Percentiles rank a stretch among this genome's conserved stretches.
phyloP scores from a whole-genome alignment of 192 early-diverging fungal genomes.

The Fimicolochytrium jonesii region DNA sequence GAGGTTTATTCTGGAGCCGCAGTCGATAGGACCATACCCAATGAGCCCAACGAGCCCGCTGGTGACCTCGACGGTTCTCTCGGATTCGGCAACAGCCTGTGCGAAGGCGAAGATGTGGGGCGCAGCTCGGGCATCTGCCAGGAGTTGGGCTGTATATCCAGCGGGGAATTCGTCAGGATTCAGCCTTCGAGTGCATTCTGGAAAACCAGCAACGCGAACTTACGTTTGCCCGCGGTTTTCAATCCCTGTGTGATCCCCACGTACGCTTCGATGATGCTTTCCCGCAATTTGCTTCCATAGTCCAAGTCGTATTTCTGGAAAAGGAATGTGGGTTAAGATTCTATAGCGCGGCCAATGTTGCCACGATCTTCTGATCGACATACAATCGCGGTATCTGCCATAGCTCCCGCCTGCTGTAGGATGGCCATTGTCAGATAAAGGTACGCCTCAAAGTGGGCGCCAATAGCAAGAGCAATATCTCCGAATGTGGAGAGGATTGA shows the following conservation, averaged over 20 bases:
- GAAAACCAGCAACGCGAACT: no score
- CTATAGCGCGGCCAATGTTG: background rate
- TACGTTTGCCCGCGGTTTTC: constrained; percentile 69
- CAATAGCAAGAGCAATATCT: constrained; percentile 95
- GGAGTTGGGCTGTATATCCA: constrained; percentile 45
- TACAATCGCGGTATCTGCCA: constrained; percentile 25
- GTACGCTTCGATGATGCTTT: constrained; percentile 91
- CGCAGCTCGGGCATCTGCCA: constrained; percentile 60
- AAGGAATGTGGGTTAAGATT: background rate
- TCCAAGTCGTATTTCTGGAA: constrained; percentile 62
- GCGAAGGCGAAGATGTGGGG: constrained; percentile 79
- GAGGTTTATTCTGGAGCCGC: no score
- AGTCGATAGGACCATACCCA: constrained; percentile 63
- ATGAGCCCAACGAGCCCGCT: constrained; percentile 82
- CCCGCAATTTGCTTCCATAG: constrained; percentile 78
- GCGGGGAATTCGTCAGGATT: no score
- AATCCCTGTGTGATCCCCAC: constrained; percentile 94
- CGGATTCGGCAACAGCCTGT: constrained; percentile 57
- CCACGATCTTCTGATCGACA: background rate
- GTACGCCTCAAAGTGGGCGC: constrained; percentile 75
- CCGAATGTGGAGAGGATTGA: constrained; percentile 94
- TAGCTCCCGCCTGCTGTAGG: constrained; percentile 65
- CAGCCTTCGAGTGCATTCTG: no score
- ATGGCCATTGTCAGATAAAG: constrained; percentile 80
- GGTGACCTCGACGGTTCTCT: constrained; percentile 57